Conservation (phyloP, 129 eudicot species). For the Erigeron canadensis region DNA sequence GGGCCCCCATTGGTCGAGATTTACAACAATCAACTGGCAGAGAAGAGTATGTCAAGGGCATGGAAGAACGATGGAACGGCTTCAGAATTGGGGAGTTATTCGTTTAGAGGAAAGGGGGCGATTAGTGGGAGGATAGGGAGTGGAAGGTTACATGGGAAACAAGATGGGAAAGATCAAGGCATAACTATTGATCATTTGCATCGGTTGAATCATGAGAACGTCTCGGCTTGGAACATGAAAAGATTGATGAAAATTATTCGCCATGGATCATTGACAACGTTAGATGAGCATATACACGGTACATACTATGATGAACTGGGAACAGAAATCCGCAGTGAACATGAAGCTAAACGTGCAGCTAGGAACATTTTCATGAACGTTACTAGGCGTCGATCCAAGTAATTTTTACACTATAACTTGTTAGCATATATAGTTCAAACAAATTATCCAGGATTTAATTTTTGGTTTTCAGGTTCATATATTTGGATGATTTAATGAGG, state of each 20-base stretch:
- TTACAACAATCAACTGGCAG: conserved; percentile 31
- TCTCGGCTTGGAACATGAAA: conserved; percentile 48
- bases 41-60: conserved; percentile 32
- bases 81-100: conserved; percentile 17
- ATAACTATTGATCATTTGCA: conserved; percentile 45
- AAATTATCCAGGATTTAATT: background rate
- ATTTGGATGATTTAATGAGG: conserved; percentile 44
- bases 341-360: conserved; percentile 43
- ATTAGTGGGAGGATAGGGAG: conserved; percentile 37
- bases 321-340: conserved; percentile 38
- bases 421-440: background rate
- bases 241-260: conserved; percentile 37
- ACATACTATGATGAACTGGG: conserved; percentile 29
- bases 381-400: conserved; percentile 37
- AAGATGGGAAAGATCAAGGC: conserved; percentile 29
- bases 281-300: conserved; percentile 33
- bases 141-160: conserved; percentile 18
- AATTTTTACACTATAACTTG: background rate
- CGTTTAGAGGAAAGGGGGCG: conserved; percentile 25
- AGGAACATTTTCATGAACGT: conserved; percentile 45
- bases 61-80: conserved; percentile 12
- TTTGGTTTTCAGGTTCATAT: conserved; percentile 34
- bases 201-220: conserved; percentile 37
- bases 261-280: conserved; percentile 34
- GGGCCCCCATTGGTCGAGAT: conserved; percentile 41